Base-by-base conservation (phyloP, 1,284 basidiomycete species). In the Sanghuangporus weigelae region DNA sequence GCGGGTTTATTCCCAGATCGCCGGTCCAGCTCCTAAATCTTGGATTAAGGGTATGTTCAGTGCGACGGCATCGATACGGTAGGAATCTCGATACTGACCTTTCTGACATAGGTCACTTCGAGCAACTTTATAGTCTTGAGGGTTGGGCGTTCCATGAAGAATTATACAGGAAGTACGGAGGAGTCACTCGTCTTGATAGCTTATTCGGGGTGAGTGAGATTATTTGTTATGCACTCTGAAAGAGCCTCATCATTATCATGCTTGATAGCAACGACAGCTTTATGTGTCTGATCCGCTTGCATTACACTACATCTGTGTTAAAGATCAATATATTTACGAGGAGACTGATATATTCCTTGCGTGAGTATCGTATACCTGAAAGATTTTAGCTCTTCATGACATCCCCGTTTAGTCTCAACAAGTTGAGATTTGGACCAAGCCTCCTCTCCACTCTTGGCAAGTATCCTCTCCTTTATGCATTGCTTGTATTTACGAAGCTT, bases 321-420 rank as follows among this genome's bases (percentile, higher is more conserved):
- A 74, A 63, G 75, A 76, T 8, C 70, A 71, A 54, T 62, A 72
- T 23, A 64, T 70, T 35, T 76, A 72, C 59, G 70, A 72, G 36
- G 71, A 74, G 40, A 67, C 68, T 2, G 57, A 57, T 12, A 51
- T 50, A 7, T 68, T 68, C 53, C 55, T 68, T 3, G 53, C 58
- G 72, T 72, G 64, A 36, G 67, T 62, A 11, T 19, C 19, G 16
- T 35, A 19, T n/a, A n/a, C 14, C n/a, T 35, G 35, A 16, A n/a
- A n/a, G 44, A 16, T 19, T n/a, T 14, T 46, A 14, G 44, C 19
- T 19, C 16, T n/a, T n/a, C 16, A 7, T 46, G 38, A 54, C 51
- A 26, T 26, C 3, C 3, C 3, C 3, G 23, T 26, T 1, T 35
- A 48, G 31, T 12, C 12, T 39, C 19, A 31, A 48, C 53, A 53